Conservation (phyloP, 2,329 filamentous ascomycete genomes). For the Pestalotiopsis sp. region DNA sequence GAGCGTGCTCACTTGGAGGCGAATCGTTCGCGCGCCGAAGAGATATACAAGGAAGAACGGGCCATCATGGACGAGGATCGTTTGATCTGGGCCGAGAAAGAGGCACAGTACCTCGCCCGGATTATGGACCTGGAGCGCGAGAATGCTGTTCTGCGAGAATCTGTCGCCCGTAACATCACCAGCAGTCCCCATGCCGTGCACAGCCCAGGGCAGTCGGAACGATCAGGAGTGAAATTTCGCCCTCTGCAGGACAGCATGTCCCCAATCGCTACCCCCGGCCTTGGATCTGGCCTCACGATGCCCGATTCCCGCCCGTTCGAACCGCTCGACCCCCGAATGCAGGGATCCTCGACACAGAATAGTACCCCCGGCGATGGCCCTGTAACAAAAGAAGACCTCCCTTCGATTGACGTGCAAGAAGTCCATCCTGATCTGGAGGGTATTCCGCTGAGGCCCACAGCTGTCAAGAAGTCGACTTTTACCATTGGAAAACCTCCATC, state of each 20-base stretch:
- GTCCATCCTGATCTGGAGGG: conserved; percentile 62
- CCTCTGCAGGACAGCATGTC: conserved; percentile 20
- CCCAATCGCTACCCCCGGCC: conserved; percentile 21
- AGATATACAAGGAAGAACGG: conserved; percentile 56
- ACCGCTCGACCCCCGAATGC: conserved; percentile 46
- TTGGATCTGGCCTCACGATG: conserved; percentile 25
- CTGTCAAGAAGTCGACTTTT: conserved; percentile 54
- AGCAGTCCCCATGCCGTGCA: conserved; percentile 11
- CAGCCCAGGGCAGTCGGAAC: conserved; percentile 12
- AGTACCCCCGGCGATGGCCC: conserved; percentile 12
- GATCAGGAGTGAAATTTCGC: conserved; percentile 17
- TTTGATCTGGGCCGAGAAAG: conserved; percentile 46
- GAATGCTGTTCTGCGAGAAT: conserved; percentile 3
- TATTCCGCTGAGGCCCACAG: conserved; percentile 55
- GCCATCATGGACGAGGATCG: conserved; percentile 53
- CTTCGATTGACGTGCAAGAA: conserved; percentile 57
- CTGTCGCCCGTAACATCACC: not conserved
- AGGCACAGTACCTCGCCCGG: conserved; percentile 19
- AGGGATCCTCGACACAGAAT: conserved; percentile 33
- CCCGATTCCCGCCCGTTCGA: conserved; percentile 37
- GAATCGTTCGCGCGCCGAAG: conserved; percentile 52
- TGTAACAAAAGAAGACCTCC: conserved; percentile 34
- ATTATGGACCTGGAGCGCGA: conserved; percentile 25
- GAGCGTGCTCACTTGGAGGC: conserved; percentile 55
- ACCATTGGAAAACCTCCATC: conserved; percentile 31